These are phyloP conservation scores for Pythium phragmitis DNA, from an alignment of 352 stramenopile genomes.

Conservation along the genomic window DNA sequence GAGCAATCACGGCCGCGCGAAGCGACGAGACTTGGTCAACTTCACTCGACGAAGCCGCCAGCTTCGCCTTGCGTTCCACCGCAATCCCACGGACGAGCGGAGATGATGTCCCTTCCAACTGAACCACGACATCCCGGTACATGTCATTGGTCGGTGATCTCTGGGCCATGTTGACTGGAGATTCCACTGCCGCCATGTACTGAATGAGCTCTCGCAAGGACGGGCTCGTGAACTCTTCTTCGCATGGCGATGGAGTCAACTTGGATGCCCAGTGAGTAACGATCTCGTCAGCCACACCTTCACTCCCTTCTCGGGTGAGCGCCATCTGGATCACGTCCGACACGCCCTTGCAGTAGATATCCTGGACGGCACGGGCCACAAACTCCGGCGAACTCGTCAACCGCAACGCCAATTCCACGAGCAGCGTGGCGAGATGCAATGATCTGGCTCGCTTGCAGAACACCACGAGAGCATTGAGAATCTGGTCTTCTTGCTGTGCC, in stretches of 20 bases:
- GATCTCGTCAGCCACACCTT: slow-evolving; percentile 6
- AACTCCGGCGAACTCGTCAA: slow-evolving; percentile 21
- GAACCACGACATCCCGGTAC: slow-evolving; percentile 9
- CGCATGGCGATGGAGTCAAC: neutral
- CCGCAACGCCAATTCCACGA: slow-evolving; percentile 23
- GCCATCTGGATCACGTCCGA: slow-evolving; percentile 27
- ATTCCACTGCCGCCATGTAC: slow-evolving; percentile 11
- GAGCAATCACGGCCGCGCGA: slow-evolving; percentile 16
- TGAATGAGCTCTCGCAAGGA: slow-evolving; percentile 8
- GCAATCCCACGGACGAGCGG: slow-evolving; percentile 11
- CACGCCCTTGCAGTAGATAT: slow-evolving; percentile 29
- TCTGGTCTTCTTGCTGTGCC: slow-evolving; percentile 16
- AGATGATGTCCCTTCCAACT: slow-evolving; percentile 8
- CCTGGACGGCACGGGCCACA: slow-evolving; percentile 15
- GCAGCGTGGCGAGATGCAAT: slow-evolving; percentile 23
- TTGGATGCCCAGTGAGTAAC: slow-evolving; percentile 18
- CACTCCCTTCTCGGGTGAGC: slow-evolving; percentile 12
- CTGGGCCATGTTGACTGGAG: neutral
- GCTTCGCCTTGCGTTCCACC: slow-evolving; percentile 4
- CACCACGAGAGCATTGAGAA: slow-evolving; percentile 28
- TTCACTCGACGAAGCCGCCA: neutral
- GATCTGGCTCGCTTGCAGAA: slow-evolving; percentile 24
- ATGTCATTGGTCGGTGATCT: neutral
- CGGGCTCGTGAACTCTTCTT: neutral
- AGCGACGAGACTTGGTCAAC: slow-evolving; percentile 10